Conservation (phyloP, 371 early-diverging fungal species). For the Amoeboradix gromovi region DNA sequence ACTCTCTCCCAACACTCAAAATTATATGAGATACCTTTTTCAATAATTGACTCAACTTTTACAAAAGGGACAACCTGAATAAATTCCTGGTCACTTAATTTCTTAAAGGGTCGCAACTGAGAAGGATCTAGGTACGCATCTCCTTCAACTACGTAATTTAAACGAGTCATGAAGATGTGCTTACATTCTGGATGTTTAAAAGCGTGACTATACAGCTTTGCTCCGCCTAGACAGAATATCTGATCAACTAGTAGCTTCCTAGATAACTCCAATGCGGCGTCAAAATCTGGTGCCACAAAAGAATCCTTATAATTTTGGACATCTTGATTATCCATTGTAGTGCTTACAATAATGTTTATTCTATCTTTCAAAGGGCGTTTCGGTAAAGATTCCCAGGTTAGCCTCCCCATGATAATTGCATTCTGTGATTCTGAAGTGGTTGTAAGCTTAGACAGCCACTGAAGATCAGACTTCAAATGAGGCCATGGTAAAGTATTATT, state of each 20-base stretch:
- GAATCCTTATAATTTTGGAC: conserved; percentile 4
- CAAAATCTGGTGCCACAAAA: conserved; percentile 10
- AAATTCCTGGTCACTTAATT: neutral
- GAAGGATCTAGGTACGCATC: neutral
- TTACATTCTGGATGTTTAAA: conserved; percentile 19
- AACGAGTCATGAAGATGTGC: conserved; percentile 25
- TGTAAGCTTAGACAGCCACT: neutral
- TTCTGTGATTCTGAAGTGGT: conserved; percentile 12
- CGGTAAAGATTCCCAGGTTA: conserved; percentile 67
- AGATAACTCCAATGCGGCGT: conserved; percentile 17
- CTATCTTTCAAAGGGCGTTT: conserved; percentile 39
- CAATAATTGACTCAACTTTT: neutral
- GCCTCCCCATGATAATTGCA: conserved; percentile 58
- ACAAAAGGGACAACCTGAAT: neutral
- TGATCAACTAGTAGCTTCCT: conserved; percentile 6
- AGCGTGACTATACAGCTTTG: conserved; percentile 23
- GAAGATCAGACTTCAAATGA: neutral
- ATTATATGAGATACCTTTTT: neutral
- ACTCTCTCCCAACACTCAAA: neutral
- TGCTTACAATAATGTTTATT: conserved; percentile 39
- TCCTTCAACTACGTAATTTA: conserved; percentile 14
- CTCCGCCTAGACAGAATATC: conserved; percentile 33
- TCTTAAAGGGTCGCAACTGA: neutral
- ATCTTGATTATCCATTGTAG: neutral
- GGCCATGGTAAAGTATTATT: neutral